Evolutionary conservation across 495 filamentous ascomycete species (phyloP), one percentile per base, ranked within the genome.

Genomic region (Parathielavia hyrcaniae): DNA sequence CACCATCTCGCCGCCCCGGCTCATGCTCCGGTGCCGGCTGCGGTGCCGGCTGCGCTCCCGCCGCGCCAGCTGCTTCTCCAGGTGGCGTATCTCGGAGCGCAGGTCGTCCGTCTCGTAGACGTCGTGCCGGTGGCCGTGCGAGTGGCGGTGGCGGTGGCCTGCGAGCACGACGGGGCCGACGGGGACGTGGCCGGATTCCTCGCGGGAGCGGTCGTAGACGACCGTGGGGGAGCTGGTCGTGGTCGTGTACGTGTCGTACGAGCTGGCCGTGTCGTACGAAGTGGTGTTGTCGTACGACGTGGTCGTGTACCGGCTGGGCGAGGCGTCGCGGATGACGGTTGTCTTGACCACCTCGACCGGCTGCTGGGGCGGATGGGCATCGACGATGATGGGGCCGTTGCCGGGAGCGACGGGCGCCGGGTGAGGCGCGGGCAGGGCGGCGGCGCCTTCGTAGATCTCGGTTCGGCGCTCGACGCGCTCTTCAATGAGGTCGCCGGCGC

Each of bases 111-210:
- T 13, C 1, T 68, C 64, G 23, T 48, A 38, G 10, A 11, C 10
- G 36, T 40, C 38, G 35, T 67, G 64, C 46, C 61, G 62, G 26
- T 64, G 65, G 38, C 64, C 36, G 36, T 23, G 35, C 45, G 41
- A 45, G 36, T 34, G 35, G 35, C 13, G 53, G 19, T 22, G 17
- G 22, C 6, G 2, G 16, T 46, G n/a, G 40, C 30, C 16, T 17
- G 66, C 61, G 0, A 75, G 55, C 1, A 82, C 81, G 13, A 90
- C 63, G 2, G 77, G 75, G 1, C 81, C 79, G 26, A 76, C 64
- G 16, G 72, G 64, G n/a, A 78, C 72, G 53, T 75, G 72, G 41
- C 77, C 77, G 6, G 80, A 77, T n/a, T 76, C 70, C 53, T 77
- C 75, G 34, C 65, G 64, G 30, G 23, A 59, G 19, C 57, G 60